Conservation (phyloP, 2,329 filamentous ascomycete species). For the Canariomyces notabilis region DNA sequence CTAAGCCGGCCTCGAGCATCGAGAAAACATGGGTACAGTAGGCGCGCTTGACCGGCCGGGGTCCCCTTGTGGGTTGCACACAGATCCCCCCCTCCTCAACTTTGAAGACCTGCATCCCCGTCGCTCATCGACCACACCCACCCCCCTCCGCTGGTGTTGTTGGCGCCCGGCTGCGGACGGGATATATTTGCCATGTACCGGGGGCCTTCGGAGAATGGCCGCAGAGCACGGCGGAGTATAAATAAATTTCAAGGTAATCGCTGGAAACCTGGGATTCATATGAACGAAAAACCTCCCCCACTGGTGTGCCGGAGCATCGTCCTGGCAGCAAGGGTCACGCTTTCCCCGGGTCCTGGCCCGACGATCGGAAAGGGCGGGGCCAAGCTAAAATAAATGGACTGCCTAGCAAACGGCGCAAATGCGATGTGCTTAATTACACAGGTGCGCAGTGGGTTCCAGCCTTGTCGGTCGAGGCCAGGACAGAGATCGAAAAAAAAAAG, state of each 20-base stretch:
- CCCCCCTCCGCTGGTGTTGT: not conserved
- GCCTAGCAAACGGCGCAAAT: slow-evolving; percentile 12
- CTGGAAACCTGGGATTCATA: not conserved
- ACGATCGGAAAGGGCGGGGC: slow-evolving; percentile 16
- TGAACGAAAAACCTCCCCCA: slow-evolving; percentile 3
- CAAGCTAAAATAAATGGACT: slow-evolving; percentile 2
- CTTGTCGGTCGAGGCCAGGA: slow-evolving; percentile 8
- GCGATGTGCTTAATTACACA: not conserved
- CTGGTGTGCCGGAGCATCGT: slow-evolving; percentile 9
- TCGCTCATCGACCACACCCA: slow-evolving; percentile 3
- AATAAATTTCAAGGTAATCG: not conserved
- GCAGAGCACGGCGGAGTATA: not conserved
- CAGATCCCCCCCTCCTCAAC: slow-evolving; percentile 6
- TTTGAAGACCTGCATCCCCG: slow-evolving; percentile 4
- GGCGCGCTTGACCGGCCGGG: slow-evolving; percentile 18
- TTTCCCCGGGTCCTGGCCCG: slow-evolving; percentile 11
- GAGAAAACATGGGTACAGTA: slow-evolving; percentile 15
- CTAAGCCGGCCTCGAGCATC: slow-evolving; percentile 7
- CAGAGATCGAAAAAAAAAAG: slow-evolving; percentile 5
- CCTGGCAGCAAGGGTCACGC: slow-evolving; percentile 16
- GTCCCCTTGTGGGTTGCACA: slow-evolving; percentile 16
- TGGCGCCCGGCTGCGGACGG: not conserved
- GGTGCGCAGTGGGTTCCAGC: no score
- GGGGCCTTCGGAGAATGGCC: not conserved
- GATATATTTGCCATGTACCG: not conserved